A percentile compares a stretch with the other conserved stretches of the same genome.
Evolutionary conservation across 2,329 filamentous ascomycete genomes (phyloP).

Genomic region (Penicillium rolfsii): DNA sequence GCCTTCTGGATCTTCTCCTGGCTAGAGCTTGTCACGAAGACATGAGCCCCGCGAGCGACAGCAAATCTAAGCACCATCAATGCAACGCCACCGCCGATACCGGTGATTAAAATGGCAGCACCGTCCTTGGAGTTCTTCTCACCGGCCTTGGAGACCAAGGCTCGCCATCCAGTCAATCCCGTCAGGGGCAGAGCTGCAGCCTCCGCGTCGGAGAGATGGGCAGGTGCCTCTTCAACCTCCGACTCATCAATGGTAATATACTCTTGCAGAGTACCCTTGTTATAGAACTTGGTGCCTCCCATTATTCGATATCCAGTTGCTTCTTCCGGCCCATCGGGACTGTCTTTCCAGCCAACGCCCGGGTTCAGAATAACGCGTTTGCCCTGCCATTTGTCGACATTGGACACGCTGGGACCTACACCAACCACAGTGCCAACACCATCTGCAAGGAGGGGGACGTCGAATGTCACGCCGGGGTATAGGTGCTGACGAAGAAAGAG

Average conservation of each 20-base stretch:
- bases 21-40: conserved; percentile 80
- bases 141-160: conserved; percentile 75
- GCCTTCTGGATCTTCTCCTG: conserved; percentile 76
- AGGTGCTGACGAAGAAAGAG: conserved; percentile 91
- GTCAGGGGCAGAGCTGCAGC: conserved; percentile 83
- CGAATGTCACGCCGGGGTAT: conserved; percentile 83
- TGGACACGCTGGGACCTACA: conserved; percentile 57
- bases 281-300: conserved; percentile 64
- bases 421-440: conserved; percentile 74
- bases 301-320: conserved; percentile 44
- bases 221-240: conserved; percentile 76
- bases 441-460: conserved; percentile 77
- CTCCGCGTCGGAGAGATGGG: conserved; percentile 71
- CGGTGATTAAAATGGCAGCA: conserved; percentile 80
- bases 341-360: conserved; percentile 73
- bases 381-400: conserved; percentile 59
- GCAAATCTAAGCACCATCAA: conserved; percentile 80
- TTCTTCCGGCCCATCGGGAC: conserved; percentile 73
- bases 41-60: conserved; percentile 71
- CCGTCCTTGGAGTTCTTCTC: conserved; percentile 59
- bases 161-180: conserved; percentile 86
- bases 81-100: conserved; percentile 91
- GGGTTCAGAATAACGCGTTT: conserved; percentile 80
- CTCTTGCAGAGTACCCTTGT: conserved; percentile 74
- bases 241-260: conserved; percentile 68